A percentile compares a stretch with the other conserved stretches of the same genome.
Conservation (phyloP, 129 eudicot genomes). For the Helianthus annuus region HanXRQr2.0-SUNRISE NC_035441.2:42118927-42119426, state of each 20-base stretch:
- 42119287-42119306: not conserved
- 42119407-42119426: not conserved
- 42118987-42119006: too few relatives aligned
- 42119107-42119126: too few relatives aligned
- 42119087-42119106: too few relatives aligned
- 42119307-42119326: conserved; percentile 6
- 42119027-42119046: too few relatives aligned
- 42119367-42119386: not conserved
- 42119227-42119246: not conserved
- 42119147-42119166: too few relatives aligned
- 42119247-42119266: conserved; percentile 5
- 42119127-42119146: too few relatives aligned
- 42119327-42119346: not conserved
- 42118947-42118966: too few relatives aligned
- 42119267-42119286: not conserved
- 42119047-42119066: too few relatives aligned
- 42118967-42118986: too few relatives aligned
- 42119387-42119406: not conserved
- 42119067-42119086: too few relatives aligned
- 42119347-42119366: conserved; percentile 7
- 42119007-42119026: too few relatives aligned
- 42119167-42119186: conserved; percentile 8
- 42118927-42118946: too few relatives aligned
- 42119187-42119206: conserved; percentile 12
- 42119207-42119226: not conserved